phyloP scores from a whole-genome alignment of 176 grass and related monocot species.

The Avena atlantica region DNA sequence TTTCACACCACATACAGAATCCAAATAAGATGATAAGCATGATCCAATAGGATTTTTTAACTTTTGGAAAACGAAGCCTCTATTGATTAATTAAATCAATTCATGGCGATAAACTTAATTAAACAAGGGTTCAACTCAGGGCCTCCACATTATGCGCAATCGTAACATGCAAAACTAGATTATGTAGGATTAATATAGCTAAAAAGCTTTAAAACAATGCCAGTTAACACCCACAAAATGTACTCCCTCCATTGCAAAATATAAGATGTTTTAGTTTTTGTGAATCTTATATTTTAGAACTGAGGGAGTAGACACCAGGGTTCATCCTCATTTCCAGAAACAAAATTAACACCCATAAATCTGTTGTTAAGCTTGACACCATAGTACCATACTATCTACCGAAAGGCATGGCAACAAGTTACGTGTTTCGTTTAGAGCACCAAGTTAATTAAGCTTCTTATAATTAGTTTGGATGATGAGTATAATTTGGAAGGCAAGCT shows the following conservation, averaged over 20 bases:
- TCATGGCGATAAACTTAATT: not conserved
- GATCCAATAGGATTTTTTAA: not conserved
- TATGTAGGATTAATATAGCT: not conserved
- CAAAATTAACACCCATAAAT: not conserved
- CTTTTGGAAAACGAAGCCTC: not conserved
- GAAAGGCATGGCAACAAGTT: not conserved
- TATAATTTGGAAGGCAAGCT: slow-evolving; percentile 10
- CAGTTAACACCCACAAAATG: not conserved
- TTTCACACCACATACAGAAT: not conserved
- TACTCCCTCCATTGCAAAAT: no score
- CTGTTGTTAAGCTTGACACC: no score
- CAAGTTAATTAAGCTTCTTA: not conserved
- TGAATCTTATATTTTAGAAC: no score
- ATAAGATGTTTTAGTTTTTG: no score
- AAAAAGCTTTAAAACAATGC: not conserved
- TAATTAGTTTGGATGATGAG: not conserved
- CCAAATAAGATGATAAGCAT: not conserved
- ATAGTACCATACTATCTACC: no score
- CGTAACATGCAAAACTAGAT: not conserved
- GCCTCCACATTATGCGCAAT: not conserved
- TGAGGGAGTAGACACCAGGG: not conserved
- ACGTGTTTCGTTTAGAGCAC: not conserved
- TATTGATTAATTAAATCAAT: not conserved
- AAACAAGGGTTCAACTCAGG: not conserved
- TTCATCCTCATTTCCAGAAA: not conserved